Evolutionary conservation across 2,329 filamentous ascomycete genomes (phyloP).

Genomic region (Curvularia spicifera): DNA sequence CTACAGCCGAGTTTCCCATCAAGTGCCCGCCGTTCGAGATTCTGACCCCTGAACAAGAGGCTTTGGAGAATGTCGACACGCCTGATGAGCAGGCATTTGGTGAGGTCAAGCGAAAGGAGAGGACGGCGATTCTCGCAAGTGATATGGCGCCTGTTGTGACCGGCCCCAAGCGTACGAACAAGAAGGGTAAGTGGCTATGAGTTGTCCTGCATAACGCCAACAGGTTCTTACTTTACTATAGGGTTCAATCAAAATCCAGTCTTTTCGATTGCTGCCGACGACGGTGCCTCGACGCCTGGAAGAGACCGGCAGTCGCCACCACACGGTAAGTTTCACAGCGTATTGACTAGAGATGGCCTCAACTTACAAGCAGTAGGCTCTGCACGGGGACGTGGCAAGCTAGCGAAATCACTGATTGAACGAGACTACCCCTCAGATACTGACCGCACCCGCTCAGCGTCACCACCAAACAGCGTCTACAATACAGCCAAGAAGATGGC

Average conservation of each 20-base stretch:
- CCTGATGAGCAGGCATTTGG: slow-evolving; percentile 73
- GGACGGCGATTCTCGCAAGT: slow-evolving; percentile 73
- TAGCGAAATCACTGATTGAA: slow-evolving; percentile 44
- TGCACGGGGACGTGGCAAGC: slow-evolving; percentile 44
- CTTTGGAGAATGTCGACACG: slow-evolving; percentile 75
- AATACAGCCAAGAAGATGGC: slow-evolving; percentile 45
- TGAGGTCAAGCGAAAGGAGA: slow-evolving; percentile 73
- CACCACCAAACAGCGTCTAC: slow-evolving; percentile 50
- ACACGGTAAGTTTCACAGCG: slow-evolving; percentile 33
- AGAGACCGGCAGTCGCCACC: slow-evolving; percentile 51
- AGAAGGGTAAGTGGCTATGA: slow-evolving; percentile 50
- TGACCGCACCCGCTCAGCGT: slow-evolving; percentile 56
- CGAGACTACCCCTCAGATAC: slow-evolving; percentile 53
- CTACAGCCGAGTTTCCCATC: slow-evolving; percentile 55
- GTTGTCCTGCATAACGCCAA: background rate
- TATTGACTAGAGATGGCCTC: background rate
- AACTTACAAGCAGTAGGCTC: slow-evolving; percentile 35
- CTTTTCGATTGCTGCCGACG: slow-evolving; percentile 50
- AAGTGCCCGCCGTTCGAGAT: slow-evolving; percentile 70
- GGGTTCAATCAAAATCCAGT: slow-evolving; percentile 52
- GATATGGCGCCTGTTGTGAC: slow-evolving; percentile 72
- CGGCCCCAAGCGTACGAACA: slow-evolving; percentile 57
- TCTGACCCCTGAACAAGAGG: slow-evolving; percentile 70
- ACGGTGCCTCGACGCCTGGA: slow-evolving; percentile 49
- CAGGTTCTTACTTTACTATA: slow-evolving; percentile 23